Evolutionary conservation across 2,329 filamentous ascomycete species (phyloP).

Genomic region (Fusarium tjaetaba): DNA sequence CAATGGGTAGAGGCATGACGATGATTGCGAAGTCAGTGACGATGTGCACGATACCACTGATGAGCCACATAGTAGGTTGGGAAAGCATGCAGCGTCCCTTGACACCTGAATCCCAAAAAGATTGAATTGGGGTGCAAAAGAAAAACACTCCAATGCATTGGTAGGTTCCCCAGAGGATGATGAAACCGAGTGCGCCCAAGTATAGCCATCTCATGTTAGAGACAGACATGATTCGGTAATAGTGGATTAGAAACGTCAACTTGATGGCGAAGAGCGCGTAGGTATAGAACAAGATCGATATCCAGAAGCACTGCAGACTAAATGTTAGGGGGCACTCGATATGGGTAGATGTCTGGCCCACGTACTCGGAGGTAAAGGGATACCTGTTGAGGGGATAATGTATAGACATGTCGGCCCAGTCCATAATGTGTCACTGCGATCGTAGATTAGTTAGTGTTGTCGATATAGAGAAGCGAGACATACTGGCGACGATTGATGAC

Average conservation of each 20-base stretch:
- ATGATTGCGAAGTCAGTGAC: slow-evolving; percentile 27
- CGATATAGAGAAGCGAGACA: rapidly evolving
- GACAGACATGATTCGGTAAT: slow-evolving; percentile 29
- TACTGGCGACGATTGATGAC: slow-evolving; percentile 20
- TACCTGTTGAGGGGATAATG: background rate
- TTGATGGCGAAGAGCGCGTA: slow-evolving; percentile 7
- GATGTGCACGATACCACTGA: slow-evolving; percentile 20
- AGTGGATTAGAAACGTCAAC: slow-evolving; percentile 30
- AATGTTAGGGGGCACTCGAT: rapidly evolving
- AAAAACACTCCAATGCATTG: background rate
- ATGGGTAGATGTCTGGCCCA: rapidly evolving
- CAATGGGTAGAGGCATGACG: slow-evolving; percentile 19
- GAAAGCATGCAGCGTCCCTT: slow-evolving; percentile 1
- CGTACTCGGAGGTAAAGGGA: slow-evolving; percentile 11
- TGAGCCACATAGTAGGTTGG: background rate
- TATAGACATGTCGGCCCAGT: slow-evolving; percentile 27
- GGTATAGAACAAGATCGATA: slow-evolving; percentile 29
- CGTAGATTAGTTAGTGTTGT: background rate
- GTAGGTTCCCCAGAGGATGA: background rate
- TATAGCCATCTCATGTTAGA: slow-evolving; percentile 21
- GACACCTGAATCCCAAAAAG: slow-evolving; percentile 21
- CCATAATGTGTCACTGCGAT: slow-evolving; percentile 31
- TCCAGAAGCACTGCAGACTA: slow-evolving; percentile 22
- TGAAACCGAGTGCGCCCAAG: background rate
- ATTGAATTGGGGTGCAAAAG: slow-evolving; percentile 9